A percentile compares a stretch with the other conserved stretches of the same genome.
phyloP scores from a whole-genome alignment of 1,139 yeast genomes.

The Candida labiduridarum region DNA sequence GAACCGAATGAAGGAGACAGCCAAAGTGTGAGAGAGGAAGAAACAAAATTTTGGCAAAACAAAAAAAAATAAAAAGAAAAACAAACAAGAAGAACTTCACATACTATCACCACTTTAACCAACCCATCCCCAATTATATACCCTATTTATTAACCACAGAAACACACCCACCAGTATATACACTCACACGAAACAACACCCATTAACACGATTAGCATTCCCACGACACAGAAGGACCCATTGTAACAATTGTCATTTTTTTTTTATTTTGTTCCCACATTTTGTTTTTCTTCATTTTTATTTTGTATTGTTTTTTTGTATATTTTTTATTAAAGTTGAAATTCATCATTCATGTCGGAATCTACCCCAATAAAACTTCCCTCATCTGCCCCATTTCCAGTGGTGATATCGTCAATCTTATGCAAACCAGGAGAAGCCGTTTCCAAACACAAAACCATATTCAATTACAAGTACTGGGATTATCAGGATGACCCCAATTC shows the following conservation, averaged over 20 bases:
- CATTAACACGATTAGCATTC: no score
- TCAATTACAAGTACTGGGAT: constrained; percentile 70
- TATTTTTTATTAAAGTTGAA: not conserved
- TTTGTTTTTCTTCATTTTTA: not conserved
- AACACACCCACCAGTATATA: no score
- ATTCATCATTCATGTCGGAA: constrained; percentile 25
- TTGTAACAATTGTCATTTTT: not conserved
- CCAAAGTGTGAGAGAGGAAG: no score
- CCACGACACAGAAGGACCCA: not conserved
- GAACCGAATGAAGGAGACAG: no score
- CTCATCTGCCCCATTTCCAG: constrained; percentile 65
- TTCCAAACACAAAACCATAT: constrained; percentile 54
- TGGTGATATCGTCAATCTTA: constrained; percentile 58
- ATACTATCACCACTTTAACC: not conserved
- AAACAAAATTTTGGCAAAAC: no score
- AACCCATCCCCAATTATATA: no score
- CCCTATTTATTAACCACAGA: no score
- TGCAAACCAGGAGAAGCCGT: constrained; percentile 50
- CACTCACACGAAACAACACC: no score
- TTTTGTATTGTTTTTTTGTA: not conserved
- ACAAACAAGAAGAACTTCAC: not conserved
- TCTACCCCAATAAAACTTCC: constrained; percentile 49
- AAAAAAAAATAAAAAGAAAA: not conserved
- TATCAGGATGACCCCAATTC: constrained; percentile 61
- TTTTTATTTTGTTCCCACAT: not conserved